phyloP scores from a whole-genome alignment of 805 yeast species.

The Monosporozyma aquatica region DNA sequence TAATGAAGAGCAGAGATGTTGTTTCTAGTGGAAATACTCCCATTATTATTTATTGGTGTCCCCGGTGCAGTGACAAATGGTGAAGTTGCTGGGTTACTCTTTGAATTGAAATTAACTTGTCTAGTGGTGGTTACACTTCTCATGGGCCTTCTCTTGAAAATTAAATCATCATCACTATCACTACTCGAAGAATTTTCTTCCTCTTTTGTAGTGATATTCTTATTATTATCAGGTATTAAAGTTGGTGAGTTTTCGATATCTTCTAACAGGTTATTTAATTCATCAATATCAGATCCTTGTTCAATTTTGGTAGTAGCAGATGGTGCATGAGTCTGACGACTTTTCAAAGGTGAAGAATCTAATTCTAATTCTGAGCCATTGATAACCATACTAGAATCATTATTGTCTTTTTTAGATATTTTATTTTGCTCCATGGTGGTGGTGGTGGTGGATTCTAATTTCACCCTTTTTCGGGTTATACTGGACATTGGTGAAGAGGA shows the following conservation, averaged over 20 bases:
- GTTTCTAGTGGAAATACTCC: no score
- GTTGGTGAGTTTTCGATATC: slow-evolving; percentile 22
- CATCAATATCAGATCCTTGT: slow-evolving; percentile 3
- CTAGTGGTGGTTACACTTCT: slow-evolving; percentile 23
- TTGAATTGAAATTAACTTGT: slow-evolving; percentile 21
- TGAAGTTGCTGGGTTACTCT: slow-evolving; percentile 18
- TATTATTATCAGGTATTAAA: neutral
- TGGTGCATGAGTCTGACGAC: slow-evolving; percentile 3
- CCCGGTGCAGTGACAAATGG: slow-evolving; percentile 30
- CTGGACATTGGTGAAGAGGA: no score
- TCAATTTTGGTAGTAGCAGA: neutral
- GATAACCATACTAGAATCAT: neutral
- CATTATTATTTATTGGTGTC: no score
- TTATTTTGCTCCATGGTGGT: no score
- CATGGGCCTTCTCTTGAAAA: slow-evolving; percentile 23
- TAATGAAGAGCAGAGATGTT: no score
- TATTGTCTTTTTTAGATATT: no score
- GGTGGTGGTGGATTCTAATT: no score
- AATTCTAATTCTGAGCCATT: slow-evolving; percentile 7
- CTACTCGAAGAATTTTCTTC: no score
- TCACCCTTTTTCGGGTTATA: no score
- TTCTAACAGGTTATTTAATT: slow-evolving; percentile 10
- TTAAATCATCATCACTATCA: slow-evolving; percentile 27
- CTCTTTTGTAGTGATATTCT: no score
- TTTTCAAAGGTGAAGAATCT: slow-evolving; percentile 24